A percentile compares a stretch with the other conserved stretches of the same genome.
phyloP scores from a whole-genome alignment of 495 filamentous ascomycete genomes.

The Tuber borchii region DNA sequence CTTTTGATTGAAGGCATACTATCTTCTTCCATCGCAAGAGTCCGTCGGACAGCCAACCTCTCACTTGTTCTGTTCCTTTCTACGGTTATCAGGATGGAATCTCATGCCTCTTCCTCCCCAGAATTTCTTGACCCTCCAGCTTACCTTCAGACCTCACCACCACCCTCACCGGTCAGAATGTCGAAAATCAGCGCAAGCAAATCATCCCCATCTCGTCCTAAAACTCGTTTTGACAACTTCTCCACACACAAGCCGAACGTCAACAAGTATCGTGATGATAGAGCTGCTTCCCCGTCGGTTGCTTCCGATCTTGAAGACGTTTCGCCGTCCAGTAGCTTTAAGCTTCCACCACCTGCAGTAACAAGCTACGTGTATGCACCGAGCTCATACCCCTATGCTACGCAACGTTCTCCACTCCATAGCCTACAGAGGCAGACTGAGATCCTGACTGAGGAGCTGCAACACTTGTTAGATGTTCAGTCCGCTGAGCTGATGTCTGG shows the following conservation, averaged over 20 bases:
- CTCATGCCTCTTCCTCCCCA: constrained; percentile 14
- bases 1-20: not conserved
- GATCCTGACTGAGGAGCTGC: constrained; percentile 67
- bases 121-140: constrained; percentile 23
- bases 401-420: constrained; percentile 41
- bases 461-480: constrained; percentile 77
- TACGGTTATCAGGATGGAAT: not conserved
- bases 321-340: constrained; percentile 15
- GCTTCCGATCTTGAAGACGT: constrained; percentile 4
- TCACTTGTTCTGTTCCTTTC: not conserved
- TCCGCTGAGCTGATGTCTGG: constrained; percentile 58
- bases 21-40: not conserved
- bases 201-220: constrained; percentile 17
- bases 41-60: not conserved
- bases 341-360: constrained; percentile 30
- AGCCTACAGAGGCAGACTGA: constrained; percentile 50
- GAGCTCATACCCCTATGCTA: constrained; percentile 22
- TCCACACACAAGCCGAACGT: not conserved
- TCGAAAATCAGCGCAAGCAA: not conserved
- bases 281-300: constrained; percentile 3
- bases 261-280: constrained; percentile 8
- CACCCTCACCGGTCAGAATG: not conserved
- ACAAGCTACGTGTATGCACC: constrained; percentile 30
- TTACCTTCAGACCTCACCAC: constrained; percentile 22
- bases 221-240: constrained; percentile 14